Conservation (phyloP, 768 basidiomycete species). For the Tulasnella sp. region DNA sequence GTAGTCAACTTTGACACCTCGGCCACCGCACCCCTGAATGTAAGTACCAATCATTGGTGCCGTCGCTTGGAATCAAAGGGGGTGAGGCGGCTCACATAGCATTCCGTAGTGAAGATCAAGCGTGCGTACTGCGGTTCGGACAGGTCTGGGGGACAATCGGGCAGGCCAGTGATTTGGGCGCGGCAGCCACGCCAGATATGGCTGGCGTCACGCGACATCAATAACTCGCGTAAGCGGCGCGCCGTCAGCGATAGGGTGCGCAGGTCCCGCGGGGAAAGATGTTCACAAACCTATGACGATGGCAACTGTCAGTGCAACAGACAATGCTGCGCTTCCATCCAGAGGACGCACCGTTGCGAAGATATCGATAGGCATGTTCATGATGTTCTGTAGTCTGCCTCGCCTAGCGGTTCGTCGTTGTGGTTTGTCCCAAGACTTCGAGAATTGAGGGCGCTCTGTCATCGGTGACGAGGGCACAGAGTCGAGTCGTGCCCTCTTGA, state of each 20-base stretch:
- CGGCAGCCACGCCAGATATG: constrained; percentile 8
- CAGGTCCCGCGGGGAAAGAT: constrained; percentile 12
- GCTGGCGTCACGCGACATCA: not conserved
- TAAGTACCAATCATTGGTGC: not conserved
- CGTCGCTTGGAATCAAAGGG: not conserved
- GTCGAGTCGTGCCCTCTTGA: no score
- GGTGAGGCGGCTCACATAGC: constrained; percentile 1
- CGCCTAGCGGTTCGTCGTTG: no score
- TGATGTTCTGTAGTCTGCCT: no score
- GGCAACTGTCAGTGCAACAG: not conserved
- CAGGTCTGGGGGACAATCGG: constrained; percentile 14
- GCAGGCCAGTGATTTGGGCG: not conserved
- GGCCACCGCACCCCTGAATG: not conserved
- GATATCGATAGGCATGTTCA: constrained; percentile 18
- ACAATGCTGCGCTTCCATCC: not conserved
- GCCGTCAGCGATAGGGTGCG: constrained; percentile 10
- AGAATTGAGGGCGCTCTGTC: no score
- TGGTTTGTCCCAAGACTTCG: no score
- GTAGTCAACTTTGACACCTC: not conserved
- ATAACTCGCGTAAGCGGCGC: constrained; percentile 1
- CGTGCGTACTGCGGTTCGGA: constrained; percentile 15
- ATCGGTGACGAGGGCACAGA: no score
- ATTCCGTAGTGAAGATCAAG: constrained; percentile 6
- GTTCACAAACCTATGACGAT: constrained; percentile 1
- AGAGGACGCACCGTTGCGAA: constrained; percentile 18